Evolutionary conservation across 305 asterid species (phyloP).

Genomic region (Stenogyne calaminthoides): DNA sequence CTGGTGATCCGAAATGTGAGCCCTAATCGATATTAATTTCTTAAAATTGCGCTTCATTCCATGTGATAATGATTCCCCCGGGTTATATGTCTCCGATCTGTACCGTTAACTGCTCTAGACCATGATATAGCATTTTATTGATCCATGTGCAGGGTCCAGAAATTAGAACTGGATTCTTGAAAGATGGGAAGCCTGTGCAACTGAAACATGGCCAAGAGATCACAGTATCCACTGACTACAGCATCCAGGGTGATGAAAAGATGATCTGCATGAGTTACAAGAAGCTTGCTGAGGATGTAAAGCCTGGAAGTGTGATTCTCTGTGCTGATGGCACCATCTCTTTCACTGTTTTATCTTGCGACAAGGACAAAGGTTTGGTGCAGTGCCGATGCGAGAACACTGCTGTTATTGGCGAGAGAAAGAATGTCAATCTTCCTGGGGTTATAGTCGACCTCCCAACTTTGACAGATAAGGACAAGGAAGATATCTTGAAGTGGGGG

Average conservation of each 20-base stretch:
- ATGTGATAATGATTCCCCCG: background rate
- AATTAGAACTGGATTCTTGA: conserved; percentile 66
- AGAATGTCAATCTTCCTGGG: conserved; percentile 74
- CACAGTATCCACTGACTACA: conserved; percentile 57
- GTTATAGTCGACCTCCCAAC: conserved; percentile 69
- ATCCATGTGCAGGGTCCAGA: conserved; percentile 63
- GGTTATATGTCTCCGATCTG: conserved; percentile 6
- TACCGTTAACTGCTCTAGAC: background rate
- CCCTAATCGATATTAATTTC: background rate
- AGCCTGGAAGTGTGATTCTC: conserved; percentile 55
- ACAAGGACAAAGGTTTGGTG: conserved; percentile 49
- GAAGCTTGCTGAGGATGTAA: conserved; percentile 57
- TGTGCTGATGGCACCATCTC: conserved; percentile 71
- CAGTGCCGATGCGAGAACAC: conserved; percentile 61
- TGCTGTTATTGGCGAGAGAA: conserved; percentile 66
- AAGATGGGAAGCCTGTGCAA: conserved; percentile 58
- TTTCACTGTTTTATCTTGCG: conserved; percentile 51
- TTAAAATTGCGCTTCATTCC: background rate
- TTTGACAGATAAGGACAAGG: conserved; percentile 67
- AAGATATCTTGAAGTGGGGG: conserved; percentile 62
- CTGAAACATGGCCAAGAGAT: conserved; percentile 59
- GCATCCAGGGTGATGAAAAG: conserved; percentile 53
- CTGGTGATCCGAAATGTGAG: background rate
- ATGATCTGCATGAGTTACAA: conserved; percentile 70
- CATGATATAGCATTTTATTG: background rate